A percentile compares a stretch with the other conserved stretches of the same genome.
Evolutionary conservation across 345 rosid species (phyloP).

Genomic region (Eucalyptus polyanthemos): DNA sequence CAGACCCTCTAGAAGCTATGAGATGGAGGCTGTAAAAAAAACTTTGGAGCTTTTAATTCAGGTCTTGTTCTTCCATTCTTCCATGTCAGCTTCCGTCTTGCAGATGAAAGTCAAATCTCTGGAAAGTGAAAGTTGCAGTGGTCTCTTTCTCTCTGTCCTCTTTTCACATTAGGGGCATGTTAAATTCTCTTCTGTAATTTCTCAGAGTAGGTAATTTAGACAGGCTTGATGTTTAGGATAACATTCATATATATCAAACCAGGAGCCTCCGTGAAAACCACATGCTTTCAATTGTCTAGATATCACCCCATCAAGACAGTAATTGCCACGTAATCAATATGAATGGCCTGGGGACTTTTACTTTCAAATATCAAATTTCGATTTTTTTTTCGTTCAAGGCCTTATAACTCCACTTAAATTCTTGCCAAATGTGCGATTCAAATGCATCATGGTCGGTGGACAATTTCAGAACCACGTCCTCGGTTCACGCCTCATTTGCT

Average conservation of each 20-base stretch:
- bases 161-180: neutral
- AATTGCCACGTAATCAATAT: neutral
- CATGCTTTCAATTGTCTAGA: neutral
- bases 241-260: neutral
- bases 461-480: neutral
- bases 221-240: neutral
- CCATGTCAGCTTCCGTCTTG: neutral
- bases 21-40: neutral
- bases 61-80: neutral
- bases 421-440: neutral
- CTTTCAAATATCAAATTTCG: neutral
- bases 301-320: neutral
- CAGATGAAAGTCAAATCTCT: neutral
- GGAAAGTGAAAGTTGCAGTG: neutral
- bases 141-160: neutral
- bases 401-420: neutral
- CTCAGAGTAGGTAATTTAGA: neutral
- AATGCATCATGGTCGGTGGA: neutral
- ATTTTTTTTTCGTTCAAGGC: neutral
- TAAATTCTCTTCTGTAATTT: neutral
- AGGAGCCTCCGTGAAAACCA: neutral
- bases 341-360: neutral
- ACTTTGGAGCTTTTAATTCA: neutral
- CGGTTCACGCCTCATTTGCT: neutral
- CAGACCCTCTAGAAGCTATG: neutral